A percentile compares a stretch with the other conserved stretches of the same genome.
Evolutionary conservation across 1,284 basidiomycete genomes (phyloP).

Genomic region (Trametes hirsuta): DNA sequence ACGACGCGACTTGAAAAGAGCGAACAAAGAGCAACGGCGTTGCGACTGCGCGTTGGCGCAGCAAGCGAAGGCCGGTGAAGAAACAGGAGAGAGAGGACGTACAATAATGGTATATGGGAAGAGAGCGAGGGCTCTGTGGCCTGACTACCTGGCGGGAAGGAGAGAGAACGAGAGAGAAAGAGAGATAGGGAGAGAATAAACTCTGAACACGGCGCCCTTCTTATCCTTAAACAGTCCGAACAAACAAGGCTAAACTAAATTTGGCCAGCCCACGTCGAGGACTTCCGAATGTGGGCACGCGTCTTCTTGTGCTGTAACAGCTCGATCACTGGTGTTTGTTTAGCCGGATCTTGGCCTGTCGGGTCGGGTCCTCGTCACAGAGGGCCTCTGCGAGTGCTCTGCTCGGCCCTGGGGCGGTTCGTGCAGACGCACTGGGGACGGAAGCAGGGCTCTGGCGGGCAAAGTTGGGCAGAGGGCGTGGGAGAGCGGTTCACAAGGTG

Average conservation of each 20-base stretch:
- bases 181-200: slow-evolving; percentile 37
- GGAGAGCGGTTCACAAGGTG: slow-evolving; percentile 32
- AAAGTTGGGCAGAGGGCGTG: slow-evolving; percentile 21
- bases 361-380: slow-evolving; percentile 4
- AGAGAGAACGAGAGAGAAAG: slow-evolving; percentile 40
- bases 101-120: slow-evolving; percentile 36
- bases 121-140: slow-evolving; percentile 32
- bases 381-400: background rate
- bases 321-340: slow-evolving; percentile 23
- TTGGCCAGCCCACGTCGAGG: slow-evolving; percentile 31
- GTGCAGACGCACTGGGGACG: background rate
- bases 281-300: slow-evolving; percentile 26
- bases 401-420: background rate
- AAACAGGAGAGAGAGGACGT: slow-evolving; percentile 22
- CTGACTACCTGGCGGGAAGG: slow-evolving; percentile 29
- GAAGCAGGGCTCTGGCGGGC: slow-evolving; percentile 5
- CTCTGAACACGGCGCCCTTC: slow-evolving; percentile 41
- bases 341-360: slow-evolving; percentile 14
- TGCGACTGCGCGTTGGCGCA: slow-evolving; percentile 9
- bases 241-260: slow-evolving; percentile 44
- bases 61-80: slow-evolving; percentile 28
- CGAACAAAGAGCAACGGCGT: slow-evolving; percentile 15
- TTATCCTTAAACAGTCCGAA: slow-evolving; percentile 56
- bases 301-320: slow-evolving; percentile 26
- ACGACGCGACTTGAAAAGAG: slow-evolving; percentile 19